Evolutionary conservation across 2,329 filamentous ascomycete species (phyloP), one percentile per base, ranked within the genome.

Genomic region (Hymenoscyphus occultus): DNA sequence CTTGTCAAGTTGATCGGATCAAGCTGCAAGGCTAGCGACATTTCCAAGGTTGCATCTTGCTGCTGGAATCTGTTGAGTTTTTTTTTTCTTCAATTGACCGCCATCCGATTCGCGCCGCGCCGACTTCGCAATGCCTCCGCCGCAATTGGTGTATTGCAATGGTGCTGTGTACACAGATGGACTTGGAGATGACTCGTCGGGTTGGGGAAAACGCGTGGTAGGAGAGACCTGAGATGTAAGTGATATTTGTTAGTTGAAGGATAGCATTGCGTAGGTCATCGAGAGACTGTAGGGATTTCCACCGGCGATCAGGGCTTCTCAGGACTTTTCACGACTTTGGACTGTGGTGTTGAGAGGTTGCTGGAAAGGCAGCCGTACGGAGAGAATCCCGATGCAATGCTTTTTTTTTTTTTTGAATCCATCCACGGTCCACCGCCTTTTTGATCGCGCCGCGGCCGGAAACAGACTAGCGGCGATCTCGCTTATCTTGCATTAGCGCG

Each of bases 1-100:
- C 48, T 59, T 10, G 58, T 64, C 42, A 73, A 56, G 45, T 57
- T 19, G n/a, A 72, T 19, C 2, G 51, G 58, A 57, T 66, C 70
- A 16, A 72, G 62, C 3, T 60, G 45, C 19, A 73, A 57, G 28
- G 32, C 39, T 42, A 32, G 51, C 19, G 35, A n/a, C 60, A 62
- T 48, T 16, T 31, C 60, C 58, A 42, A 31, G 57, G 59, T 39
- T 45, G 14, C 39, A 60, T 60, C 28, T 56, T 22, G 22, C 22
- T 54, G n/a, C 39, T 42, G 35, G 40, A 45, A 6, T 14, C 13
- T 10, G 32, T 14, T 35, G 59, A 22, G 10, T 16, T 22, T 39
- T n/a, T 51, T 51, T 58, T 35, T 39, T 22, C 35, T 14, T 9
- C 48, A 22, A 10, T 28, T 39, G 31, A 39, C n/a, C 16, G 48